phyloP scores from a whole-genome alignment of 805 yeast species.

The Kuraishia cidri region DNA sequence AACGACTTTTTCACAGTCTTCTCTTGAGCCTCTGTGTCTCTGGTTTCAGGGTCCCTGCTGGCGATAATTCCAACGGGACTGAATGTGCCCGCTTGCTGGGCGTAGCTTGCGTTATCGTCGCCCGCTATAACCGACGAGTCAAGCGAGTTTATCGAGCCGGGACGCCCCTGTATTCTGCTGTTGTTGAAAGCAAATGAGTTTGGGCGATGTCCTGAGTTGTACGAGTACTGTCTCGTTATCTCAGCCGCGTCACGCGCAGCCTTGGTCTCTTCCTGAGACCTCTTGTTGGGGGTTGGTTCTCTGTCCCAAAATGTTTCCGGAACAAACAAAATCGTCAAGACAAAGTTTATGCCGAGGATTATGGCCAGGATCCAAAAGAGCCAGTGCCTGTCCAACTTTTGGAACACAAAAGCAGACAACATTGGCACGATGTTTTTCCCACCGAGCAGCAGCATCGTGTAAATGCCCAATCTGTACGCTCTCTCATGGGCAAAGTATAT shows the following conservation, averaged over 20 bases:
- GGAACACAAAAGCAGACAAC: constrained; percentile 43
- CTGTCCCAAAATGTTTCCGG: constrained; percentile 64
- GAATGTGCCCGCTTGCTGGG: background rate
- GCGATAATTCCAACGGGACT: constrained; percentile 1
- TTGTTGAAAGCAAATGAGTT: constrained; percentile 4
- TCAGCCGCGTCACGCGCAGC: constrained; percentile 31
- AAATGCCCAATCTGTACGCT: constrained; percentile 26
- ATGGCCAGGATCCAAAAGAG: constrained; percentile 50
- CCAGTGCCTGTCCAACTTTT: constrained; percentile 46
- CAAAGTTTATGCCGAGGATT: constrained; percentile 34
- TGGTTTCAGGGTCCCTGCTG: background rate
- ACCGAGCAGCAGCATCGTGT: constrained; percentile 37
- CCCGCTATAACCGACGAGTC: background rate
- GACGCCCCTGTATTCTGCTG: background rate
- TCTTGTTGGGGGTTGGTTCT: constrained; percentile 36
- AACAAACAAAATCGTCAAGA: constrained; percentile 40
- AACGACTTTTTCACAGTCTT: constrained; percentile 10
- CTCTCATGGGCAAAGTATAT: constrained; percentile 37
- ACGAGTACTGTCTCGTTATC: constrained; percentile 6
- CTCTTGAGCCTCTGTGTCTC: too few species aligned
- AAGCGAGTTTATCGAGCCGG: constrained; percentile 2
- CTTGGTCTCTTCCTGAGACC: constrained; percentile 36
- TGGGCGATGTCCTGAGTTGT: constrained; percentile 3
- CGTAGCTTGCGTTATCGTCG: background rate
- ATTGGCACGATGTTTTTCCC: constrained; percentile 54